Evolutionary conservation across 192 early-diverging fungal genomes (phyloP), one percentile per base, ranked within the genome.

Genomic region (Coemansia sp.): DNA sequence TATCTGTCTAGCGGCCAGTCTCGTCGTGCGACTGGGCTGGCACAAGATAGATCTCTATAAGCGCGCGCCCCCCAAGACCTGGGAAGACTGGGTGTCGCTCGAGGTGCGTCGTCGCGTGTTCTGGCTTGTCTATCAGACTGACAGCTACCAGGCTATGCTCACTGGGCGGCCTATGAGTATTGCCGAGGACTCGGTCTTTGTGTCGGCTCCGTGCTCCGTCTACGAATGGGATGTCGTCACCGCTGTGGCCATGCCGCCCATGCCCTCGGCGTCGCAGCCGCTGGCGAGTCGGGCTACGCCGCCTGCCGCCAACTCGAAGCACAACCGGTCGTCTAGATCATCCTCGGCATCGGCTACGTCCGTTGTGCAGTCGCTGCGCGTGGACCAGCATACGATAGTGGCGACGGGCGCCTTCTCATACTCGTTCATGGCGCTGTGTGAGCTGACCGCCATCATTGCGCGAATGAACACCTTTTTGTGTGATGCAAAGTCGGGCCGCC

Each of bases 91-190:
- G 79, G 79, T 81, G 25, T 2, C 37, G 5, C 37, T 73, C 14
- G 69, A 81, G 33, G 62, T 81, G 25, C 64, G 69, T 38, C 69
- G 79, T 7, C 79, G 79, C 0, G 37, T 81, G 50, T 81, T 81
- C 61, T 81, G 79, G 79, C 73, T 81, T 5, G 79, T 81, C 2
- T 81, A 81, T 50, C 79, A 81, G 70, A 81, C 74, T 8, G 79
- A 81, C 66, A 81, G 79, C 64, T 81, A 81, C 67, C 79, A 81
- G 73, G 66, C 79, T 2, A 73, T 81, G 79, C 79, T 81, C 35
- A 81, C 79, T 0, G 79, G 79, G 0, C 65, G 79, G 20, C 73
- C 73, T 2, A 81, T 76, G 73, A 64, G 66, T 18, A 76, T 81
- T 25, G 66, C 69, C 33, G 79, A 81, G 65, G 66, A 72, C 61